These are phyloP conservation scores for Boletus edulis DNA, from an alignment of 768 basidiomycete species.

Conservation along the genomic window DNA sequence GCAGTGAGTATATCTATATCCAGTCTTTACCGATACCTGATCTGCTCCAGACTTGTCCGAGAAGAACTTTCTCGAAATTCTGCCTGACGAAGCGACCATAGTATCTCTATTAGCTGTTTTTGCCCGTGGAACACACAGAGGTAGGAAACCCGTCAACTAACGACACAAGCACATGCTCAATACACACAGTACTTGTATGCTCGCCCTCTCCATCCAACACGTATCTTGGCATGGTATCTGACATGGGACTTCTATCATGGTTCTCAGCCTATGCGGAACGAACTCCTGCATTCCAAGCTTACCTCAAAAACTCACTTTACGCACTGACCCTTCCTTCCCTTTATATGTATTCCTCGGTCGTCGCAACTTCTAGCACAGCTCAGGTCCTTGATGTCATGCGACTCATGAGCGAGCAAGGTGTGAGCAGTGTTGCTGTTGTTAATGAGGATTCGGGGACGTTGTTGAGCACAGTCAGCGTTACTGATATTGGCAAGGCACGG, in stretches of 20 bases:
- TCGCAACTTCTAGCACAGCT: constrained; percentile 58
- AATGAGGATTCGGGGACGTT: constrained; percentile 62
- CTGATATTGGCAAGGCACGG: constrained; percentile 72
- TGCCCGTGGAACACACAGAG: constrained; percentile 69
- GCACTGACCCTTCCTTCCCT: constrained; percentile 63
- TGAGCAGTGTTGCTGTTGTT: constrained; percentile 77
- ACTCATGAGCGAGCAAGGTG: constrained; percentile 82
- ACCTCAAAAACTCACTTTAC: constrained; percentile 52
- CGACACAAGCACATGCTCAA: constrained; percentile 1
- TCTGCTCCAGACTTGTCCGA: constrained; percentile 66
- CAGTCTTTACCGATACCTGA: not conserved
- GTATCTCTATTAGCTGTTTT: constrained; percentile 64
- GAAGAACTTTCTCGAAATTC: constrained; percentile 71
- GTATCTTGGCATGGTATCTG: constrained; percentile 73
- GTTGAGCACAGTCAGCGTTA: constrained; percentile 77
- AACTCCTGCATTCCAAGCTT: constrained; percentile 33
- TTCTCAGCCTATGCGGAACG: constrained; percentile 54
- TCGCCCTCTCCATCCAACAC: constrained; percentile 42
- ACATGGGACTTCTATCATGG: constrained; percentile 68
- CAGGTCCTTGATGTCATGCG: constrained; percentile 79
- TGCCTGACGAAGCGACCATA: constrained; percentile 62
- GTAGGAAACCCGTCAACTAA: constrained; percentile 34
- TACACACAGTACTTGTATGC: constrained; percentile 50
- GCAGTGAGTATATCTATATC: constrained; percentile 50
- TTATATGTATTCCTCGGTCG: constrained; percentile 58